Evolutionary conservation across 2,329 filamentous ascomycete species (phyloP).

Genomic region (Atkinsonella texensis): DNA sequence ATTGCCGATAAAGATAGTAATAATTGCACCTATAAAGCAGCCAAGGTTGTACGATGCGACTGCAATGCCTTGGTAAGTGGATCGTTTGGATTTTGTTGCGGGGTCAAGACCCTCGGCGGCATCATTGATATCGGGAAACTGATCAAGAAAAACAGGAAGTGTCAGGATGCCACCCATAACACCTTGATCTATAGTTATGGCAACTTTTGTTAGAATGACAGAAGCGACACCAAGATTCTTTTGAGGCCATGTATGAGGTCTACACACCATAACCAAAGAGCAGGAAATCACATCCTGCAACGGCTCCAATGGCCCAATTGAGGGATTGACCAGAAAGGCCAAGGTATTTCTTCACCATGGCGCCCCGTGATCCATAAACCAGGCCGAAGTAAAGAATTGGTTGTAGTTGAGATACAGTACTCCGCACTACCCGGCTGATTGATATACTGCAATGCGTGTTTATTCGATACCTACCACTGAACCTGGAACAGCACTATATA

Average conservation of each 20-base stretch:
- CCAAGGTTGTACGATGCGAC: constrained; percentile 48
- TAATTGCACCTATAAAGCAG: constrained; percentile 51
- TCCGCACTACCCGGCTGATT: too few relatives aligned
- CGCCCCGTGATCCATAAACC: not conserved
- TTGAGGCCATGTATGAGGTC: not conserved
- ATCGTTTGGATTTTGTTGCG: constrained; percentile 27
- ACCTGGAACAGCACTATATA: not conserved
- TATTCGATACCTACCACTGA: too few relatives aligned
- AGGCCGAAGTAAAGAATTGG: not conserved
- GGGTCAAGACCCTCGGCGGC: constrained; percentile 24
- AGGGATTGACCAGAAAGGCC: constrained; percentile 54
- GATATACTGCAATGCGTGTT: too few relatives aligned
- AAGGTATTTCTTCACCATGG: constrained; percentile 37
- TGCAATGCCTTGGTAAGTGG: constrained; percentile 41
- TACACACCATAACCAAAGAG: constrained; percentile 44
- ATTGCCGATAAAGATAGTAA: constrained; percentile 55
- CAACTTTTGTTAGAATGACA: not conserved
- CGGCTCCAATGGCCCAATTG: constrained; percentile 56
- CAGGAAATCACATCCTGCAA: constrained; percentile 62
- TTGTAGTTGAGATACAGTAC: not conserved
- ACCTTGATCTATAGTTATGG: constrained; percentile 48
- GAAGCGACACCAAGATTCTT: not conserved
- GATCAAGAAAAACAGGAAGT: constrained; percentile 44
- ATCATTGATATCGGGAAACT: constrained; percentile 42
- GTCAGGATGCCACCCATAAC: constrained; percentile 68